Conservation (phyloP, 345 rosid genomes). For the Melaleuca alternifolia region DNA sequence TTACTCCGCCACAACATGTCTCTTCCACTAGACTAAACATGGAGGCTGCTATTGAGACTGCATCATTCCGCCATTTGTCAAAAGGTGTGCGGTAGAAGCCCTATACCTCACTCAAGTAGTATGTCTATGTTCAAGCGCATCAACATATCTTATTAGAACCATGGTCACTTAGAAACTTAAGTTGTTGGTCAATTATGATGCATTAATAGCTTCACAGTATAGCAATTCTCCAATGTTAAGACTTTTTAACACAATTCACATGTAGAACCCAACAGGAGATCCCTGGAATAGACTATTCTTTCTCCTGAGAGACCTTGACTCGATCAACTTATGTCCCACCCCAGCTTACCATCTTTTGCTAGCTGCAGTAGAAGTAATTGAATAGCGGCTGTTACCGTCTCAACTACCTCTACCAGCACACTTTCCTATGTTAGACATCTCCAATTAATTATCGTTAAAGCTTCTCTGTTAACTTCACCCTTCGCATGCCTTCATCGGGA, state of each 20-base stretch:
- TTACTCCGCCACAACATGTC: background rate
- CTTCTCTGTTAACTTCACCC: background rate
- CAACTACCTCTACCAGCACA: background rate
- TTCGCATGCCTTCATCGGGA: background rate
- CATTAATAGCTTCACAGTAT: no score
- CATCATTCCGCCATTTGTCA: no score
- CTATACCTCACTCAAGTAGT: background rate
- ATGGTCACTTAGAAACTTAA: background rate
- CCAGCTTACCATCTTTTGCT: background rate
- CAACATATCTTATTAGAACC: accelerated
- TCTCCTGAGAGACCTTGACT: background rate
- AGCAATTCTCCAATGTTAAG: accelerated
- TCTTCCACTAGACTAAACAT: background rate
- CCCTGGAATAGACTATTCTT: background rate
- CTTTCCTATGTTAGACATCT: background rate
- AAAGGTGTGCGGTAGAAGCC: accelerated
- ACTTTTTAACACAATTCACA: background rate
- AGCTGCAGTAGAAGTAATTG: background rate
- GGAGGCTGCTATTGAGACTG: no score
- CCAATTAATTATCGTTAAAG: background rate
- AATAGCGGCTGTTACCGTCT: background rate
- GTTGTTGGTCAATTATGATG: background rate
- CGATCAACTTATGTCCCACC: background rate
- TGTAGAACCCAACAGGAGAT: background rate
- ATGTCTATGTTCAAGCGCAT: accelerated